Conservation (phyloP, 345 rosid genomes). For the Citropsis articulata region DNA sequence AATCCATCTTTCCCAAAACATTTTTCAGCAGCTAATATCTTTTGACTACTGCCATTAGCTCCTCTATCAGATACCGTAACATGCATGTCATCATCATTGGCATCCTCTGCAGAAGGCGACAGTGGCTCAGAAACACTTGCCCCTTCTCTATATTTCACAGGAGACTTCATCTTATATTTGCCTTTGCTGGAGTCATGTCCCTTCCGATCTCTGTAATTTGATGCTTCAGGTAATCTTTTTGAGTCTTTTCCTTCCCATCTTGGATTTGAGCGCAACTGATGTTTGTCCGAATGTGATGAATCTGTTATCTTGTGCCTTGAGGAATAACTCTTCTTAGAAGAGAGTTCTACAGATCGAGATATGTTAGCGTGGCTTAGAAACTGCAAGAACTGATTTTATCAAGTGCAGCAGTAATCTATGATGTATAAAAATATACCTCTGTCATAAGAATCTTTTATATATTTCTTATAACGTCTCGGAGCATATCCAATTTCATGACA, state of each 20-base stretch:
- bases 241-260: constrained; percentile 23
- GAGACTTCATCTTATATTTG: constrained; percentile 18
- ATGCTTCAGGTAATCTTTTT: constrained; percentile 3
- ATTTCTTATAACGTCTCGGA: constrained; percentile 45
- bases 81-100: constrained; percentile 27
- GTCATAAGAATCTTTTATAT: constrained; percentile 23
- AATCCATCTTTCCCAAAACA: constrained; percentile 22
- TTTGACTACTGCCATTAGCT: constrained; percentile 24
- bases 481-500: constrained; percentile 90
- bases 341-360: constrained; percentile 33
- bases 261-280: constrained; percentile 24
- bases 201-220: constrained; percentile 15
- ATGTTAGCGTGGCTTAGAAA: constrained; percentile 4
- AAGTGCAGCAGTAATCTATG: constrained; percentile 13
- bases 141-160: constrained; percentile 25
- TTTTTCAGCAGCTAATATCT: constrained; percentile 7
- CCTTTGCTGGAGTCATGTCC: constrained; percentile 29
- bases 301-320: constrained; percentile 23
- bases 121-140: constrained; percentile 24
- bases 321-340: constrained; percentile 34
- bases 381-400: not conserved
- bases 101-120: constrained; percentile 28
- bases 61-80: constrained; percentile 17
- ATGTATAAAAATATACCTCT: constrained; percentile 35
- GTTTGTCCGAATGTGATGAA: constrained; percentile 35